phyloP scores from a whole-genome alignment of 345 rosid species.

The Salix arbutifolia region DNA sequence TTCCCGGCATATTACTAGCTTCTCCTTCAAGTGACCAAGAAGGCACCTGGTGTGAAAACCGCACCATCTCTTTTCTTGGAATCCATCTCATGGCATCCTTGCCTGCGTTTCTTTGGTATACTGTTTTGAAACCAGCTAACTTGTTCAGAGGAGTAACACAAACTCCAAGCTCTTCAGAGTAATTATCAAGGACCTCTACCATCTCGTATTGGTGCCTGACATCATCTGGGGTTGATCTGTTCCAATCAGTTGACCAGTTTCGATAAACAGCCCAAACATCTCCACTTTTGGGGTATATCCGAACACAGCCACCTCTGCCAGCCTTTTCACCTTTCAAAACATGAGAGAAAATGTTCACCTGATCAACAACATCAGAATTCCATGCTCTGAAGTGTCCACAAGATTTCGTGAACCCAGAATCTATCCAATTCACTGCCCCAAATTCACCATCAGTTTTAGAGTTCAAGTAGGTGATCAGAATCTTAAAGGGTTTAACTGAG shows the following conservation, averaged over 20 bases:
- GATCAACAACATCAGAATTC: constrained; percentile 73
- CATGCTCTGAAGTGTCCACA: constrained; percentile 94
- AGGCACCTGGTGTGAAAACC: constrained; percentile 91
- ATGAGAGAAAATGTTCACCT: constrained; percentile 93
- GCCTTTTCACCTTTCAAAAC: constrained; percentile 77
- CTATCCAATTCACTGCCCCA: constrained; percentile 79
- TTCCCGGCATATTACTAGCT: constrained; percentile 51
- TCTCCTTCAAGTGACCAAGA: constrained; percentile 78
- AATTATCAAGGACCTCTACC: constrained; percentile 93
- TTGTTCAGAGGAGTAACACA: constrained; percentile 73
- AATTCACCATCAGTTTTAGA: constrained; percentile 91
- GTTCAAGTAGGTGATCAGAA: constrained; percentile 78
- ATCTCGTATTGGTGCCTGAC: constrained; percentile 90
- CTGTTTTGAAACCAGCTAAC: constrained; percentile 80
- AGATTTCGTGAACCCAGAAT: constrained; percentile 85
- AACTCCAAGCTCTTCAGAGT: constrained; percentile 86
- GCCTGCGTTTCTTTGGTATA: constrained; percentile 55
- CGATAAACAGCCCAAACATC: constrained; percentile 93
- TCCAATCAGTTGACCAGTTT: constrained; percentile 88
- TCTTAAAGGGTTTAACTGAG: constrained; percentile 78
- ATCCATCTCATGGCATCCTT: constrained; percentile 75
- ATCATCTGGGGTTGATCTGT: constrained; percentile 69
- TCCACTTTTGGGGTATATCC: constrained; percentile 87
- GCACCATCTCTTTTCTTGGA: constrained; percentile 83
- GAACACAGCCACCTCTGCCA: constrained; percentile 94